Base-by-base conservation (phyloP, 2,329 filamentous ascomycete genomes). In the Pseudogymnoascus sp. region DNA sequence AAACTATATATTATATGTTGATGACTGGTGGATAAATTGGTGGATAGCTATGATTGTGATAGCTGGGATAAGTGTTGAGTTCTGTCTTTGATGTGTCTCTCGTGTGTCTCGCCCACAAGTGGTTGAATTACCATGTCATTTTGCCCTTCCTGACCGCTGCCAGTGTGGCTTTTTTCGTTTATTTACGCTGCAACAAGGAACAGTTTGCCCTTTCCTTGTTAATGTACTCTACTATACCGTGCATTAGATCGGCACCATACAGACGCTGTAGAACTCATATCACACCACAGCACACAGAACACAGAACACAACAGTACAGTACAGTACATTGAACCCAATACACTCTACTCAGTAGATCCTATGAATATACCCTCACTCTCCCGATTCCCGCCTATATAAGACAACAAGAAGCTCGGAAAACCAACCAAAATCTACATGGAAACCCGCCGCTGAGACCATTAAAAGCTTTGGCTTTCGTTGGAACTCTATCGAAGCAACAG, bases 401-500 rank as follows among this genome's bases (percentile, higher is more conserved):
- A 55, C 45, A 33, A 55, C 45, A 30, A 19, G 3, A 55, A 6
- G 16, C 25, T 55, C 25, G 4, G 45, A 33, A 55, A 33, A n/a
- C 42, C 22, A 49, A 28, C 42, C 42, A 52, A n/a, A 55, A 33
- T 33, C 25, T 33, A 55, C 28, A 55, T 55, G 28, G 25, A 55
- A 55, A 55, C n/a, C 49, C 49, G 23, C 28, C 5, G n/a, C 4
- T 33, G 11, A 55, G 49, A 55, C 25, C 49, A 55, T 19, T 14
- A 33, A 55, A 30, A 55, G 49, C 49, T 55, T 55, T 55, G 49
- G 49, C 49, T 33, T 33, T 55, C 49, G 49, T 55, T 55, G 28
- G 49, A 55, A 55, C 49, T 55, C 49, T 55, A 55, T 55, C 49
- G 49, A 55, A 55, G 49, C 49, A 33, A 19, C 49, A 52, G 45